Base-by-base conservation (phyloP, 2,329 filamentous ascomycete species). In the Claviceps paspali region DNA sequence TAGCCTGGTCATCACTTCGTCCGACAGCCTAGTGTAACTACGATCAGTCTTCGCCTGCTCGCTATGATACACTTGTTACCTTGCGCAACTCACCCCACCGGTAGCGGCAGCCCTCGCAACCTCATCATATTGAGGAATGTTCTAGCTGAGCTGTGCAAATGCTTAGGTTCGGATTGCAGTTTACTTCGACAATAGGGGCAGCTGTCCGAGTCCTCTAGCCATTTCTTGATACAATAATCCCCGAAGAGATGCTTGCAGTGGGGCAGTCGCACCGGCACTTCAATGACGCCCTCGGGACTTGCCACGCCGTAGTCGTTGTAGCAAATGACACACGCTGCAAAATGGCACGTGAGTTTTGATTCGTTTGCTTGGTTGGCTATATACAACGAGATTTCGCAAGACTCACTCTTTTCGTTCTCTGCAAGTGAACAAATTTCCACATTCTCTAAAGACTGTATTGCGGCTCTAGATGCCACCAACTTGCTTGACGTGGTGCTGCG, bases 141-240 rank as follows among this genome's bases (percentile, higher is more conserved):
- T 26, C 53, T 43, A 1, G 47, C 40, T 6, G 51, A 47, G 9
- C 35, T 32, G 10, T 36, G 29, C 9, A 35, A 21, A 2, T 45
- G 43, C 38, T 52, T 56, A 6, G 50, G 48, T 40, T 75, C 67
- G 2, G 70, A 68, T 3, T 64, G 69, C 18, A 79, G 58, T 46
- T 75, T 74, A 43, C 73, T 66, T 19, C 75, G 67, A 51, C 75
- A 79, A 47, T 78, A 78, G 0, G 75, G 75, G 45, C 75, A 79
- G 38, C 62, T 75, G 45, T 75, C 67, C 2, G 70, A 70, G 32
- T 77, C 70, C 36, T 71, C 62, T 29, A 79, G 66, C 75, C 75
- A 79, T 45, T 72, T 76, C 50, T 70, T 74, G 44, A 79, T 73
- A 51, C 75, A 79, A 45, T 68, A 63, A 39, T 76, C 65, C 14